A percentile compares a stretch with the other conserved stretches of the same genome.
phyloP scores from a whole-genome alignment of 805 yeast species.

The Cyberlindnera mrakii region DNA sequence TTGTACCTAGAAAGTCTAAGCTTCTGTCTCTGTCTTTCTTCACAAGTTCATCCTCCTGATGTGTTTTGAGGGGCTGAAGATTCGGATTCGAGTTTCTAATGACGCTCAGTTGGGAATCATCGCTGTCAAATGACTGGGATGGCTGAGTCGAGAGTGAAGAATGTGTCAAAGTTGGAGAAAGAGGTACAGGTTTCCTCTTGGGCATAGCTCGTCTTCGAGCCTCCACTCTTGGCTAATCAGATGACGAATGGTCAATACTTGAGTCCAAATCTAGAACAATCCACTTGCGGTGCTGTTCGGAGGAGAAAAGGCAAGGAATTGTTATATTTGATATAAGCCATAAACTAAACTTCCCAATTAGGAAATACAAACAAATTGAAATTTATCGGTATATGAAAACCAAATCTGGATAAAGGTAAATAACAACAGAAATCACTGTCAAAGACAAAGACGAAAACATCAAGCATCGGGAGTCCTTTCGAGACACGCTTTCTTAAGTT shows the following conservation, averaged over 20 bases:
- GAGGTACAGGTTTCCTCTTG: too few species aligned
- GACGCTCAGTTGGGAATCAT: neutral
- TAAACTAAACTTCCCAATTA: constrained; percentile 3
- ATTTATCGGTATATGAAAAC: neutral
- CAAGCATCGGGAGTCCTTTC: neutral
- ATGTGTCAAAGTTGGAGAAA: too few species aligned
- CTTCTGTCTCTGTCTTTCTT: neutral
- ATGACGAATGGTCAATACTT: neutral
- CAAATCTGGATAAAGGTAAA: constrained; percentile 9
- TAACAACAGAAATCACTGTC: constrained; percentile 1
- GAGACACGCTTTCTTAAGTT: neutral
- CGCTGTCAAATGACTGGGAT: too few species aligned
- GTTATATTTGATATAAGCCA: neutral
- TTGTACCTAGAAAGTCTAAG: neutral
- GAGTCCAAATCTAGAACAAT: neutral
- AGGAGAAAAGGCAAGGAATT: neutral
- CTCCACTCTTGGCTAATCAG: too few species aligned
- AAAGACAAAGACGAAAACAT: neutral
- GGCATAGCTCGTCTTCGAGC: too few species aligned
- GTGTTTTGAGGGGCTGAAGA: constrained; percentile 15
- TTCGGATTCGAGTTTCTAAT: constrained; percentile 21
- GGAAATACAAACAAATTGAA: neutral
- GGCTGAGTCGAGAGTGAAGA: too few species aligned
- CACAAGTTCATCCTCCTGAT: constrained; percentile 2
- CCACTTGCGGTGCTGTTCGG: neutral